phyloP scores from a whole-genome alignment of 306 rosid species.

The Mucuna pruriens region DNA sequence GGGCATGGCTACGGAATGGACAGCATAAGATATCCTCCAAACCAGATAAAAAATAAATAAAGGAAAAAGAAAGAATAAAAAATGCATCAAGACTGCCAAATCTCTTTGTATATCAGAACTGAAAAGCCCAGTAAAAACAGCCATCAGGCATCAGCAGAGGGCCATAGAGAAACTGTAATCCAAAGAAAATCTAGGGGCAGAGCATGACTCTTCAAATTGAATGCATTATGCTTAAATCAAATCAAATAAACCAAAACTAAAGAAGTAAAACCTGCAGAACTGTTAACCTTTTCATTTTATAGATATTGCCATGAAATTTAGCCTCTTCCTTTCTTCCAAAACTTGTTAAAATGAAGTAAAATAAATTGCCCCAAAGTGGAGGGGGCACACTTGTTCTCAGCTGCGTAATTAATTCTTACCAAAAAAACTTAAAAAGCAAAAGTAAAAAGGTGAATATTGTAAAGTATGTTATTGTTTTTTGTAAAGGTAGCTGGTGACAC shows the following conservation, averaged over 20 bases:
- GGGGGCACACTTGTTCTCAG: not conserved
- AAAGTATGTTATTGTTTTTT: not conserved
- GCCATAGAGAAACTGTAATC: not conserved
- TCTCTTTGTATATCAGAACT: constrained; percentile 1
- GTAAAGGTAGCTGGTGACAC: not conserved
- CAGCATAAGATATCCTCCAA: not conserved
- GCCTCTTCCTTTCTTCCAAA: constrained; percentile 5
- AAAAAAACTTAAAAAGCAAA: not conserved
- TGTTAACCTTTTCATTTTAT: not conserved
- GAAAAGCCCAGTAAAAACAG: not conserved
- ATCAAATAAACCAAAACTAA: constrained; percentile 23
- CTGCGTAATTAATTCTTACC: not conserved
- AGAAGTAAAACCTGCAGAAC: not conserved
- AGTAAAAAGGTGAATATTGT: not conserved
- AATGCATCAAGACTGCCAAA: not conserved
- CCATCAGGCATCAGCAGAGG: not conserved
- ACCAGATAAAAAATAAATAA: not conserved
- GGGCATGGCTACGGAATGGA: not conserved
- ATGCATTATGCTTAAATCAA: not conserved
- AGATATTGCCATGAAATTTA: not conserved
- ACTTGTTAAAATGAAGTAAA: not conserved
- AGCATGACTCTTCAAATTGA: not conserved
- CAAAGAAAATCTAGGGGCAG: not conserved
- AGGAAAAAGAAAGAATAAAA: not conserved
- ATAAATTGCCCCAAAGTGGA: constrained; percentile 2